These are phyloP conservation scores for Penicillium sp. DNA, from an alignment of 2,329 filamentous ascomycete genomes.

Conservation along the genomic window DNA sequence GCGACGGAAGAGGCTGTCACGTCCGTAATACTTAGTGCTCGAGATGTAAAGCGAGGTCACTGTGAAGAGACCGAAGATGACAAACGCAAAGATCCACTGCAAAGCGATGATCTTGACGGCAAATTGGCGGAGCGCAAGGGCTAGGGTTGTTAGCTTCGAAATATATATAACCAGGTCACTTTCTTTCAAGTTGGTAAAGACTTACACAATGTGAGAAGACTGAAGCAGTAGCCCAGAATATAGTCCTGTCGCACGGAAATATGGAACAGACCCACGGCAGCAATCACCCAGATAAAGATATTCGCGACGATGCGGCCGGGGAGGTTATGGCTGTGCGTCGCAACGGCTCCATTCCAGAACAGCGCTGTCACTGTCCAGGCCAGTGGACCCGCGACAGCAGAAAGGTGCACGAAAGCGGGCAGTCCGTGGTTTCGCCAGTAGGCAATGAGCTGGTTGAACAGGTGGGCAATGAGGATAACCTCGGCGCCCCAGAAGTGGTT, in stretches of 20 bases:
- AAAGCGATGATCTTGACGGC: slow-evolving; percentile 72
- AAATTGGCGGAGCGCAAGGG: slow-evolving; percentile 78
- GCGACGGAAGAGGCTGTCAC: slow-evolving; percentile 41
- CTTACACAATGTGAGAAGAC: slow-evolving; percentile 71
- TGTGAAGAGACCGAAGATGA: slow-evolving; percentile 77
- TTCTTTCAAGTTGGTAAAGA: slow-evolving; percentile 13
- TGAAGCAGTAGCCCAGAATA: slow-evolving; percentile 79
- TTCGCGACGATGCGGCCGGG: slow-evolving; percentile 82
- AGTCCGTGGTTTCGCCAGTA: slow-evolving; percentile 80
- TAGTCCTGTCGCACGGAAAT: slow-evolving; percentile 73
- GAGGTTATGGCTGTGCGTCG: slow-evolving; percentile 69
- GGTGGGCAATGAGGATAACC: slow-evolving; percentile 76
- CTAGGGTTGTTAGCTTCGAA: slow-evolving; percentile 34
- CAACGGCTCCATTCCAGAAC: slow-evolving; percentile 87
- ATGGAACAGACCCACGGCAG: slow-evolving; percentile 78
- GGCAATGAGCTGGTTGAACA: slow-evolving; percentile 75
- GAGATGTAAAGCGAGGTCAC: slow-evolving; percentile 62
- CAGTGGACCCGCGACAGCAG: slow-evolving; percentile 75
- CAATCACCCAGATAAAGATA: slow-evolving; percentile 82
- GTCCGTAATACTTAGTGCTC: slow-evolving; percentile 37
- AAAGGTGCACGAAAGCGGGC: slow-evolving; percentile 74
- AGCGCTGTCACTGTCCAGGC: slow-evolving; percentile 86
- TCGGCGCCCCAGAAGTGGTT: slow-evolving; percentile 76
- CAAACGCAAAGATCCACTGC: slow-evolving; percentile 92
- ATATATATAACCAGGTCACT: too few species aligned